Base-by-base conservation (phyloP, 352 stramenopile species). In the Globisporangium emineosum region DNA sequence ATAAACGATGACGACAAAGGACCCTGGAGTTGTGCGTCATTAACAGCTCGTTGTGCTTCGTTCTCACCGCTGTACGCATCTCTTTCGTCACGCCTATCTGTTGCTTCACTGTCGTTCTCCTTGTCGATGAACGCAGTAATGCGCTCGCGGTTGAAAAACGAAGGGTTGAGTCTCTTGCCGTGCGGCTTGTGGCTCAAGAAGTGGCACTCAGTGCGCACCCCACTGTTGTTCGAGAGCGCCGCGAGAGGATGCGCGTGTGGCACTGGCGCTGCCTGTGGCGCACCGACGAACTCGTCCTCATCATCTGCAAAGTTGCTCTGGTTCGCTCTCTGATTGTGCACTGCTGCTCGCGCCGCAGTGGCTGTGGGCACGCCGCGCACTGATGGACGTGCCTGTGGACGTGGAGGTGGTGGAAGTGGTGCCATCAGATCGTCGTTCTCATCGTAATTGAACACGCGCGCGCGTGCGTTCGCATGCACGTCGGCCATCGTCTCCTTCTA, bases 181-280 rank as follows among this genome's bases (percentile, higher is more conserved):
- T 5, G 62, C 7, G 65, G n/a, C 13, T 21, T 47, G 37, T 27
- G 40, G 60, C 49, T 64, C 13, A 61, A 21, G 15, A 42, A 72
- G 40, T 9, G 47, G 65, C 72, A 27, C 54, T 69, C 64, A 75
- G 72, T 2, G 55, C 50, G 1, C 58, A 56, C 19, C 10, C 13
- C 5, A 15, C 15, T 53, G 45, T 67, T 54, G 33, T 72, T 43
- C 13, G 67, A 60, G 45, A 85, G 60, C 45, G 69, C 55, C 25
- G 71, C 64, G 19, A 89, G 45, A n/a, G 82, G 82, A 27, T 91
- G 82, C 12, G 69, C 67, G 52, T 91, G 82, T 2, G 82, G 82
- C 30, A 72, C 56, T 6, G 82, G 82, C 43, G 80, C 60, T 15
- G 73, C 64, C 55, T 78, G 71, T 17, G 71, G 77, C 3, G 66